Evolutionary conservation across 83 land plant species (phyloP).

Genomic region (Diphasiastrum complanatum): DNA sequence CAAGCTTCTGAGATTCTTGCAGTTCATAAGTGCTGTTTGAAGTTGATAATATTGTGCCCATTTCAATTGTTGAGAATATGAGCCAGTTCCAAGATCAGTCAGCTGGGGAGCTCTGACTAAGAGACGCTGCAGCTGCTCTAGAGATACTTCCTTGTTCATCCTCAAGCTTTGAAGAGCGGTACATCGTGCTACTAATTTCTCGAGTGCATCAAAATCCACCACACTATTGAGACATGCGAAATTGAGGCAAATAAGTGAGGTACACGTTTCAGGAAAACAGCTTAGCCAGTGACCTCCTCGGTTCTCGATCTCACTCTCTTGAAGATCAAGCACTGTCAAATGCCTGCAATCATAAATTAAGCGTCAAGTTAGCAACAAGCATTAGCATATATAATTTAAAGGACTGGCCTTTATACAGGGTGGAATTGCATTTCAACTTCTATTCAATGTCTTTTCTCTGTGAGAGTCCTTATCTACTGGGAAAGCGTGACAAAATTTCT

Average conservation of each 20-base stretch:
- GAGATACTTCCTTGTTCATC: slow-evolving; percentile 33
- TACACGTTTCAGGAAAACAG: slow-evolving; percentile 45
- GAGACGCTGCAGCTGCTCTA: slow-evolving; percentile 41
- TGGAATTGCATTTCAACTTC: not conserved
- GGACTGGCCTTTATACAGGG: too few relatives aligned
- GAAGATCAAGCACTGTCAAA: slow-evolving; percentile 51
- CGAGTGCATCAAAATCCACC: slow-evolving; percentile 41
- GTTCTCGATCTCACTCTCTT: slow-evolving; percentile 43
- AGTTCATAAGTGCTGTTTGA: slow-evolving; percentile 31
- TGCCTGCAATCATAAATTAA: slow-evolving; percentile 34
- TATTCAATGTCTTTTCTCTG: too few relatives aligned
- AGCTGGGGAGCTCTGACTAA: slow-evolving; percentile 41
- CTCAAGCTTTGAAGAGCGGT: slow-evolving; percentile 33
- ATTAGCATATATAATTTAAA: too few relatives aligned
- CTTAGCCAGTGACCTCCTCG: slow-evolving; percentile 45
- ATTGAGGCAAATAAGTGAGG: slow-evolving; percentile 43
- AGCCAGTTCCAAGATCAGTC: slow-evolving; percentile 52
- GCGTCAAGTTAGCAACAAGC: too few relatives aligned
- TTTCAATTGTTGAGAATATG: slow-evolving; percentile 30
- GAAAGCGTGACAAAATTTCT: too few relatives aligned
- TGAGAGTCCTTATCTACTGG: too few relatives aligned
- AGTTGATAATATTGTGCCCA: slow-evolving; percentile 24
- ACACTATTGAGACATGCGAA: slow-evolving; percentile 39
- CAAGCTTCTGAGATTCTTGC: slow-evolving; percentile 38
- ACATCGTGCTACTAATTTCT: slow-evolving; percentile 48